Evolutionary conservation across 345 rosid species (phyloP).

Genomic region (Salix suchowensis): DNA sequence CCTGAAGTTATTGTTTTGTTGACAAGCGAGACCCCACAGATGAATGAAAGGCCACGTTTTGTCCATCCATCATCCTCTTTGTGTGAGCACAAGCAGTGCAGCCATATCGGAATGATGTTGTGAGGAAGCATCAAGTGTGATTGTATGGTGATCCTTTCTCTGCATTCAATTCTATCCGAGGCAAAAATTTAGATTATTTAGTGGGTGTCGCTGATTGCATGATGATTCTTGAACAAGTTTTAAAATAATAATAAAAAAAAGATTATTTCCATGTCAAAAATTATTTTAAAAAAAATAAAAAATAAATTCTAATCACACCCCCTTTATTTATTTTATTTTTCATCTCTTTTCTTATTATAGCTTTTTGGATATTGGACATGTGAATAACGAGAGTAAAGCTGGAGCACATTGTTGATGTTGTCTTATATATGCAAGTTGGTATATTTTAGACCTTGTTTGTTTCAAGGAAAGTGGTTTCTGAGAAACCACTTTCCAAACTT

Average conservation of each 20-base stretch:
- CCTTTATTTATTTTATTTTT: neutral
- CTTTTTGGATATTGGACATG: constrained; percentile 75
- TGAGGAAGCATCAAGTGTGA: neutral
- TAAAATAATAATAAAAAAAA: no score
- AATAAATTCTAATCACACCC: no score
- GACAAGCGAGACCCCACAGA: neutral
- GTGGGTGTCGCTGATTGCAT: neutral
- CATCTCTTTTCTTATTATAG: neutral
- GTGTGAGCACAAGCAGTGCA: neutral
- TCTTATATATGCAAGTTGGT: constrained; percentile 87
- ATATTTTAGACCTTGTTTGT: neutral
- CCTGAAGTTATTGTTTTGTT: neutral
- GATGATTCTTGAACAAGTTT: no score
- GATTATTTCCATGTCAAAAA: no score
- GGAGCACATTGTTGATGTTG: constrained; percentile 98
- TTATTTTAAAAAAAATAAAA: no score
- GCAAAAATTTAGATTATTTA: neutral
- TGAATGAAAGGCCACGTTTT: neutral
- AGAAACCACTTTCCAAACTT: no score
- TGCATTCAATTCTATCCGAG: neutral
- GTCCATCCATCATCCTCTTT: neutral
- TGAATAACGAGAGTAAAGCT: constrained; percentile 44
- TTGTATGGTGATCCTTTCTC: neutral
- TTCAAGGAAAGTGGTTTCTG: no score
- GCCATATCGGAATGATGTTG: no score